Base-by-base conservation (phyloP, 2,329 filamentous ascomycete genomes). In the Colletotrichum australisinense region DNA sequence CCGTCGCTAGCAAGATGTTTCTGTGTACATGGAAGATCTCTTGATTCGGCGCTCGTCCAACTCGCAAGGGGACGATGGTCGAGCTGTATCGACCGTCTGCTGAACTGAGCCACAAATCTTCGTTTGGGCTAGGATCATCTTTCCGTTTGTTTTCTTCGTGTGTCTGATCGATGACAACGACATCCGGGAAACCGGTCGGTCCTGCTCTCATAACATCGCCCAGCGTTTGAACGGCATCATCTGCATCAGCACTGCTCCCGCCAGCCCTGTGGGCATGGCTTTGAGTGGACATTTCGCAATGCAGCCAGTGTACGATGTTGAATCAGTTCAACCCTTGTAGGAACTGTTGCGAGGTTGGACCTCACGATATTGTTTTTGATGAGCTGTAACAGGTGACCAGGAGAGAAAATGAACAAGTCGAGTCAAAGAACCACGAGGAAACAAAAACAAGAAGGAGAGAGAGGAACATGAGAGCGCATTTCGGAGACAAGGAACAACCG, bases 1-100 rank as follows among this genome's bases (percentile, higher is more conserved):
- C 83, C 14, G 83, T 83, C 75, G 84, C 85, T 49, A 83, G 75
- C 26, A 88, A 81, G 63, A 89, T 80, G 67, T 84, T 81, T 75
- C 79, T 83, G 76, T 89, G 87, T 14, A 89, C 85, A 81, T 86
- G 80, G 74, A 88, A 88, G 6, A 84, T 85, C 76, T 88, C 83
- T 53, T 81, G 81, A 68, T 84, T 75, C 26, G 84, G 82, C 24
- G 78, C 72, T 67, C 76, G 76, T 14, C 86, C 86, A 24, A 88
- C 86, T 35, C 81, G 81, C 24, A 88, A 75, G 2, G 85, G 84
- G 42, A 88, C 82, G 46, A 87, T 83, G 8, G 81, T 78, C 16
- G 85, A 86, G 53, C 81, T 85, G 78, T 86, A 87, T 57, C 86
- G 84, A 64, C 85, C 86, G 76, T 88, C 86, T 24, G 81, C 82